phyloP scores from a whole-genome alignment of 2,329 filamentous ascomycete species.

The Ophiostoma piceae region DNA sequence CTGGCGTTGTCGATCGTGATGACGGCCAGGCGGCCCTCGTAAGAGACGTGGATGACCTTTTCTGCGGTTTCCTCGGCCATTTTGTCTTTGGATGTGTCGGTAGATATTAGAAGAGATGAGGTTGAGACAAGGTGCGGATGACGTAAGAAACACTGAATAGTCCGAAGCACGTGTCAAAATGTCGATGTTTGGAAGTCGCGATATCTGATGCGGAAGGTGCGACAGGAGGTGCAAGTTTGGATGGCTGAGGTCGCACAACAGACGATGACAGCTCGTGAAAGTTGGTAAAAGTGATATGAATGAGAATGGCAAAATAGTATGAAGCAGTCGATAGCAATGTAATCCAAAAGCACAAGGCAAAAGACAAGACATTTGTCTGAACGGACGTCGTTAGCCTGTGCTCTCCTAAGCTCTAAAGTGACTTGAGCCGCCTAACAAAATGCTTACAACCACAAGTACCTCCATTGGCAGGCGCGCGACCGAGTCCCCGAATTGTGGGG shows the following conservation, averaged over 20 bases:
- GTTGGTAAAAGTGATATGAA: neutral
- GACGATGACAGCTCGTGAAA: neutral
- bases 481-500: neutral
- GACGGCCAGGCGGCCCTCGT: conserved; percentile 66
- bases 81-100: neutral
- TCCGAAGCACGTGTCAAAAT: conserved; percentile 6
- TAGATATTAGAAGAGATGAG: neutral
- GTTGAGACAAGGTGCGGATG: neutral
- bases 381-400: conserved; percentile 10
- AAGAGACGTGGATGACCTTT: conserved; percentile 52
- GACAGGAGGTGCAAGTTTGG: neutral
- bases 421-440: neutral
- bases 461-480: neutral
- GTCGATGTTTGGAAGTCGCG: neutral
- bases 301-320: neutral
- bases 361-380: neutral
- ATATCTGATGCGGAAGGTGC: neutral
- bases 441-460: neutral
- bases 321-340: neutral
- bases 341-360: neutral
- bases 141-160: neutral
- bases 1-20: conserved; percentile 79
- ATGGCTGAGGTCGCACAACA: neutral
- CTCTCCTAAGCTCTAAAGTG: neutral
- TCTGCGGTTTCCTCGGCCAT: conserved; percentile 19